These are phyloP conservation scores for Spergularia bocconei DNA, from an alignment of 148 eudicot genomes.

Conservation along the genomic window DNA sequence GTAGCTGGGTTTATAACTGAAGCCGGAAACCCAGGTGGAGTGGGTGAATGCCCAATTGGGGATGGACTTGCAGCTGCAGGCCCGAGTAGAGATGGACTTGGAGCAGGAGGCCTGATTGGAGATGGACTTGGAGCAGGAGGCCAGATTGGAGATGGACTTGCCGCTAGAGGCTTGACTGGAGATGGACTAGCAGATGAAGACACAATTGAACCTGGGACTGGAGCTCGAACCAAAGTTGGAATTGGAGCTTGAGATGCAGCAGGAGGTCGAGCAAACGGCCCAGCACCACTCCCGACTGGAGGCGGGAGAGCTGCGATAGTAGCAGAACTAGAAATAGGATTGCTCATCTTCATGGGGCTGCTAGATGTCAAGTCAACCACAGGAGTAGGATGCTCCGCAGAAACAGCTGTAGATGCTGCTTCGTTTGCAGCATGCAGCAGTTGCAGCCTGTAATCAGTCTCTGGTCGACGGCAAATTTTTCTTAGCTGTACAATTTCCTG, in stretches of 20 bases:
- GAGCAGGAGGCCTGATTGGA: background rate
- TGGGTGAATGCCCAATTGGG: background rate
- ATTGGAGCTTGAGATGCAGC: background rate
- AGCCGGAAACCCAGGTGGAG: background rate
- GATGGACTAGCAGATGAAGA: background rate
- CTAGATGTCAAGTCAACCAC: constrained; percentile 31
- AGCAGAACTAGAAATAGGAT: constrained; percentile 12
- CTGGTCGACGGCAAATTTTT: constrained; percentile 87
- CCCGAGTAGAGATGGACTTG: background rate
- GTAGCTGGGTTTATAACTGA: background rate
- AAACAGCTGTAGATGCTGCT: constrained; percentile 33
- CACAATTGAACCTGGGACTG: background rate
- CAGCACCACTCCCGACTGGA: constrained; percentile 3
- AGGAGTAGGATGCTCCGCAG: constrained; percentile 39
- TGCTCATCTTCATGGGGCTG: constrained; percentile 23
- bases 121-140: background rate
- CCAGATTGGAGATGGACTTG: background rate
- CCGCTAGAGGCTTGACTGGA: background rate
- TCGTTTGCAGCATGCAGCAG: constrained; percentile 55
- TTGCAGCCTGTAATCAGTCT: constrained; percentile 81
- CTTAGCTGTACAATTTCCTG: constrained; percentile 85
- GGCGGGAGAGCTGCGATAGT: background rate
- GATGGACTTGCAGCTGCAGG: background rate
- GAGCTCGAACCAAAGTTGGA: background rate
- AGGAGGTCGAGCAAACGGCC: constrained; percentile 7